Base-by-base conservation (phyloP, 1,284 basidiomycete species). In the Pseudozyma hubeiensis region DNA sequence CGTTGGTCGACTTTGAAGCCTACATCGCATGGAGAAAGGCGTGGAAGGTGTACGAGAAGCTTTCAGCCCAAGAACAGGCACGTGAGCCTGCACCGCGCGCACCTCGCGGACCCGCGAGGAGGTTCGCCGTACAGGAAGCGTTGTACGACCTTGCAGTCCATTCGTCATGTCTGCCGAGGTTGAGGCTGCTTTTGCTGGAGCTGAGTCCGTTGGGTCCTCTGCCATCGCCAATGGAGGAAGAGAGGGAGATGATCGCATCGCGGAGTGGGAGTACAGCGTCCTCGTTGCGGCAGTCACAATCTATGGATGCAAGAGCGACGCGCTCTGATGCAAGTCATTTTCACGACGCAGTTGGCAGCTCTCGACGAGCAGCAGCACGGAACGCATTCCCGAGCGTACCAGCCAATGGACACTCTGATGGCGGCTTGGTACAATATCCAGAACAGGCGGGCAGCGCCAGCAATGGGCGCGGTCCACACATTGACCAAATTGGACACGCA, bases 111-210 rank as follows among this genome's bases (percentile, higher is more conserved):
- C 69, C 69, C 30, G 63, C 64, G 29, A 58, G 69, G 45, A 35
- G 69, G 9, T 72, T 72, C 13, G 69, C 69, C 0, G 69, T 65
- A 3, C 69, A 72, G 29, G 64, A 72, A 45, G 69, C 69, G 13
- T 46, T 72, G 11, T 67, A 72, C 46, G 60, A 66, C 29, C 57
- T 72, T 0, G 64, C 60, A 3, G 35, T 40, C 1, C 59, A 63
- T 34, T 63, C 64, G n/a, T 48, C 54, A n/a, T 49, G 55, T n/a
- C 50, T 72, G 31, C 49, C 60, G 5, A 37, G 53, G 29, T 45
- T 72, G 33, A 35, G 61, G 44, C 44, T 67, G 29, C 17, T 72
- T 34, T 19, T 67, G 49, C 56, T 72, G 13, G 69, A 72, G 45
- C 52, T 72, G 17, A 65, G 56, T 39, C 55, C 69, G 14, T 44